Percentiles rank a stretch among this genome's conserved stretches.
Conservation (phyloP, 257 asterid genomes). For the Misopates orontium region DNA sequence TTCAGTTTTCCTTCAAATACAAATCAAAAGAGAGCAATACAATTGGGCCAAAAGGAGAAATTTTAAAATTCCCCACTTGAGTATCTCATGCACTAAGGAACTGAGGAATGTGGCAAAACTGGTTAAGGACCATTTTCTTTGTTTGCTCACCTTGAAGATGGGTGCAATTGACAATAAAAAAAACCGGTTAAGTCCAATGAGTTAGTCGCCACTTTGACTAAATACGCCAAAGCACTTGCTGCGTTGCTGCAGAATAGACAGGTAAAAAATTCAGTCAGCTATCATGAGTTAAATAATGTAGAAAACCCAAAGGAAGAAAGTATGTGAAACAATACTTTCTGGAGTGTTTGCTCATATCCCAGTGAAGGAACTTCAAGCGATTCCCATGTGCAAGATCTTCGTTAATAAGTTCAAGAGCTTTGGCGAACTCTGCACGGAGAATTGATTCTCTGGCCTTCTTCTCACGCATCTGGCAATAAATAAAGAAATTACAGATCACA, state of each 20-base stretch:
- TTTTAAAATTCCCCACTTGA: constrained; percentile 3
- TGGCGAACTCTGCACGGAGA: constrained; percentile 77
- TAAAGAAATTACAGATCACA: constrained; percentile 17
- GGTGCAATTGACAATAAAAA: constrained; percentile 60
- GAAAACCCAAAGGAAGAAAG: constrained; percentile 14
- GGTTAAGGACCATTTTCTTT: constrained; percentile 29
- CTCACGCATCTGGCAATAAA: constrained; percentile 65
- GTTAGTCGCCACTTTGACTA: constrained; percentile 69
- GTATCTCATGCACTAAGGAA: not conserved
- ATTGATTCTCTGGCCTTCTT: constrained; percentile 94
- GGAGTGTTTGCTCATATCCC: constrained; percentile 86
- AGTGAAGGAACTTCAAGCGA: constrained; percentile 88
- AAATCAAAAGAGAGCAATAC: not conserved
- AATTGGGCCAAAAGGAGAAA: not conserved
- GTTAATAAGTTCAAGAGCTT: constrained; percentile 79
- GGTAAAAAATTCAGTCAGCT: not conserved
- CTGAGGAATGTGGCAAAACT: constrained; percentile 15
- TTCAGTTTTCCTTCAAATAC: not conserved
- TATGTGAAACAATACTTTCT: constrained; percentile 47
- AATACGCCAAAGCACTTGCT: constrained; percentile 56
- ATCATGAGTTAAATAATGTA: constrained; percentile 10
- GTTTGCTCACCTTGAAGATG: constrained; percentile 46
- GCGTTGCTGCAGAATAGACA: constrained; percentile 56
- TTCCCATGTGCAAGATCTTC: constrained; percentile 58
- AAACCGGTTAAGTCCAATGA: constrained; percentile 76